A percentile compares a stretch with the other conserved stretches of the same genome.
These are phyloP conservation scores for Penicillium macrosclerotiorum DNA, from an alignment of 495 filamentous ascomycete genomes.

Conservation along the genomic window DNA sequence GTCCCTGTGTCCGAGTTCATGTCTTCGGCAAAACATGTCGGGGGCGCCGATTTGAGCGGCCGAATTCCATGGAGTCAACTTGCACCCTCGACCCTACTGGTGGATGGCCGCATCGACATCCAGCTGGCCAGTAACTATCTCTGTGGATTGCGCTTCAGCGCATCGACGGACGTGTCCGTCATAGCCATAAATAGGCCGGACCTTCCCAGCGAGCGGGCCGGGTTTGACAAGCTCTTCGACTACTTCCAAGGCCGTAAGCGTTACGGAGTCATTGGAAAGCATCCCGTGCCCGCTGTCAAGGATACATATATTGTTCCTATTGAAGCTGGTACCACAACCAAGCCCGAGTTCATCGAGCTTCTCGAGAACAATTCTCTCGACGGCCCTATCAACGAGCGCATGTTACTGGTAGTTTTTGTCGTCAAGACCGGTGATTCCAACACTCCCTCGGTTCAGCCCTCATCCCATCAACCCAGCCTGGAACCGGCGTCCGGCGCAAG, in stretches of 20 bases:
- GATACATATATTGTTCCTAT: slow-evolving; percentile 78
- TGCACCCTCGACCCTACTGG: slow-evolving; percentile 62
- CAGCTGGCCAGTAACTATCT: slow-evolving; percentile 84
- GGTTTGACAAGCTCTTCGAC: slow-evolving; percentile 68
- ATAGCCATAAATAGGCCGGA: slow-evolving; percentile 62
- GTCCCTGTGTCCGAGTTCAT: slow-evolving; percentile 67
- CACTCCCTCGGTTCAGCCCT: slow-evolving; percentile 43
- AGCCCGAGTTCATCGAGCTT: slow-evolving; percentile 73
- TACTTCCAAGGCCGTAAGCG: slow-evolving; percentile 75
- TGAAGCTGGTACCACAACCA: slow-evolving; percentile 54
- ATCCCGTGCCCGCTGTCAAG: slow-evolving; percentile 62
- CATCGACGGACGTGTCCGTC: slow-evolving; percentile 69
- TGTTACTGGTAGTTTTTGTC: slow-evolving; percentile 76
- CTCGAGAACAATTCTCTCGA: slow-evolving; percentile 72
- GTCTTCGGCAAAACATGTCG: slow-evolving; percentile 78
- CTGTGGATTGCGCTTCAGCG: slow-evolving; percentile 71
- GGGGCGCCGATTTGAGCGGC: slow-evolving; percentile 66
- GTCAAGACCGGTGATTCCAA: slow-evolving; percentile 53
- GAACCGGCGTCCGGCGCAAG: slow-evolving; percentile 39
- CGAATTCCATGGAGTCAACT: slow-evolving; percentile 66
- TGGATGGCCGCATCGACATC: slow-evolving; percentile 82
- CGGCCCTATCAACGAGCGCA: slow-evolving; percentile 60
- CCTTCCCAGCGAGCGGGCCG: slow-evolving; percentile 43
- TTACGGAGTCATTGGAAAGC: slow-evolving; percentile 79
- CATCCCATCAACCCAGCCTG: slow-evolving; percentile 42